These are phyloP conservation scores for Paraleonurus japonicus DNA, from an alignment of 257 asterid species.

Conservation along the genomic window DNA sequence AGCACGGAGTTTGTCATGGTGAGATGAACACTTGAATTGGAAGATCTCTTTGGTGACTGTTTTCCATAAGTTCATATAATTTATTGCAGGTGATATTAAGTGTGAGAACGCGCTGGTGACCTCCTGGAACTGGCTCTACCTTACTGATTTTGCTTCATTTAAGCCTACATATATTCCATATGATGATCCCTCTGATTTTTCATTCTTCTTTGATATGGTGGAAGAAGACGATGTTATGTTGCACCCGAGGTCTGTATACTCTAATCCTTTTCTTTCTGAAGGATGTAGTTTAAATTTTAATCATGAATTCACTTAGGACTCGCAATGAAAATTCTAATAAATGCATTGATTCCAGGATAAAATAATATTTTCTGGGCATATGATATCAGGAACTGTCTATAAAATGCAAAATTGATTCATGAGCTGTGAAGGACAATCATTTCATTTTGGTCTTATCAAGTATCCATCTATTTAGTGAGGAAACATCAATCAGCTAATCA, in stretches of 20 bases:
- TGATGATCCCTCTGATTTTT: constrained; percentile 97
- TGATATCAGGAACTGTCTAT: constrained; percentile 7
- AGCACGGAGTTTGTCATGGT: constrained; percentile 95
- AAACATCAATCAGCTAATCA: constrained; percentile 11
- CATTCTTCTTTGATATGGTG: constrained; percentile 99
- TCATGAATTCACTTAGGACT: constrained; percentile 13
- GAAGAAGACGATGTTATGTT: constrained; percentile 98
- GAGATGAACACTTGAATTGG: constrained; percentile 35
- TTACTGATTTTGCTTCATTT: constrained; percentile 97
- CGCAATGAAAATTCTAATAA: background rate
- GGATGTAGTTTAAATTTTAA: background rate
- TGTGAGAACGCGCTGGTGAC: constrained; percentile 98
- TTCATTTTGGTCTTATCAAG: background rate
- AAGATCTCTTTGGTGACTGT: constrained; percentile 15
- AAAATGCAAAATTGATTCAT: constrained; percentile 5
- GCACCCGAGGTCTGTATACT: constrained; percentile 89
- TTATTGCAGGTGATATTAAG: constrained; percentile 86
- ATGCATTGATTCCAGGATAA: constrained; percentile 10
- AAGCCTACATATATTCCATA: constrained; percentile 96
- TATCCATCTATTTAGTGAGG: constrained; percentile 18
- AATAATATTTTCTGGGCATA: background rate
- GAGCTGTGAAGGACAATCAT: background rate
- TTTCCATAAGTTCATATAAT: constrained; percentile 17
- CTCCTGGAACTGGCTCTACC: constrained; percentile 98
- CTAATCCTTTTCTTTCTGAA: background rate